Evolutionary conservation across 176 grass and related monocot species (phyloP), one percentile per base, ranked within the genome.

Genomic region (Typha latifolia): DNA sequence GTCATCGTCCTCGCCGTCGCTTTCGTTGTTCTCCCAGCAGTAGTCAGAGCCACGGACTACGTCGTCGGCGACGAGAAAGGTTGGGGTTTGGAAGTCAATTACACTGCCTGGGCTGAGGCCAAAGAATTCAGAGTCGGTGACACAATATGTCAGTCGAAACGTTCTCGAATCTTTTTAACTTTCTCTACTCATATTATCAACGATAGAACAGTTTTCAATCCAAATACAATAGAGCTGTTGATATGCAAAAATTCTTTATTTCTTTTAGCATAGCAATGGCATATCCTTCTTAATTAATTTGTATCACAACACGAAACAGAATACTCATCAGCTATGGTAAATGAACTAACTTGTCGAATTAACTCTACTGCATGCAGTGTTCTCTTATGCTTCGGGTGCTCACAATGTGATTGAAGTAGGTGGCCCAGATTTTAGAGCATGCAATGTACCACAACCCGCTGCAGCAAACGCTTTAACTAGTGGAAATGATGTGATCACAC

Each of bases 101-200:
- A 85, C 62, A 27, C 51, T 2, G 48, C 23, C 1, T 85, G 87
- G 82, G 79, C 82, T 1, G 64, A 56, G 4, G 56, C 31, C 22
- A 84, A 79, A 18, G 61, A 69, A 63, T 89, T 89, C 72, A 53
- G 37, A 13, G 79, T 79, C 55, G 86, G 86, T 61, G 86, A 89
- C 67, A 78, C 67, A 43, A 57, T 90, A 72, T 66, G 85, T 88
- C 67, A 47, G 29, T 7, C 34, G 23, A 29, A 34, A 31, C 3
- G 27, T 29, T 29, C 27, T 29, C 1, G 3, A 29, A 29, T 29
- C 1, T 29, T 29, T 29, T 29, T 29, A 29, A 2, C 27, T 29
- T 37, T 4, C 61, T 71, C 50, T 14, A 15, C n/a, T 12, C 3
- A 4, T 14, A 51, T 0, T 12, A 15, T 53, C 14, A 12, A 53